Base-by-base conservation (phyloP, 2,329 filamentous ascomycete species). In the Fusarium sp. region DNA sequence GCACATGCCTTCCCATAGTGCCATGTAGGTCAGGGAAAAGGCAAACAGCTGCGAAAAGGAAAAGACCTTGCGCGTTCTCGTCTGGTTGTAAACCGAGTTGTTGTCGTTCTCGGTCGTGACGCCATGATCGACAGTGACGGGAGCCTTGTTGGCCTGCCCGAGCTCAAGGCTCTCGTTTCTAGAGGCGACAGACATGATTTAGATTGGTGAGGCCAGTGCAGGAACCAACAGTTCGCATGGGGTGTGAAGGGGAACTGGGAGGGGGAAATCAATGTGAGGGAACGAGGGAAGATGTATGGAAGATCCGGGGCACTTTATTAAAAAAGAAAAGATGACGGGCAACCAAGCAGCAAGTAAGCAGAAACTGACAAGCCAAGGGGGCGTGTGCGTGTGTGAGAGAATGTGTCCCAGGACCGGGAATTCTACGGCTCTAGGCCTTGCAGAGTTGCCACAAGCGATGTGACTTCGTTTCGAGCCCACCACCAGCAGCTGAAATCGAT, bases 1-100 rank as follows among this genome's bases (percentile, higher is more conserved):
- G 73, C 75, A 78, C 74, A 78, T 78, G 20, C 76, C 76, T 24
- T 77, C 76, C 76, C 76, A 77, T 22, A 78, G 24, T 37, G 76
- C 64, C 76, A 78, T 78, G 16, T 78, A 78, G 0, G 76, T 77
- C 35, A 78, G 56, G 1, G 76, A 78, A 50, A 78, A 78, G 13
- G 76, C 76, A 65, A 78, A 78, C 18, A 78, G 59, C 45, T 78
- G 76, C 1, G 74, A 78, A 35, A 74, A 74, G 1, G 76, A 78
- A 57, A 78, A 78, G 7, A 78, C 76, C 5, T 74, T 76, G 1
- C 74, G 73, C 14, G 76, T 78, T 7, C 76, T 64, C 0, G 76
- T 78, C n/a, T 76, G 73, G 52, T 67, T 73, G 50, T 78, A 74
- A 5, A 78, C 68, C 5, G 68, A 69, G 5, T 43, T 43, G 6